A percentile compares a stretch with the other conserved stretches of the same genome.
phyloP scores from a whole-genome alignment of 768 basidiomycete genomes.

The Suillus subluteus region DNA sequence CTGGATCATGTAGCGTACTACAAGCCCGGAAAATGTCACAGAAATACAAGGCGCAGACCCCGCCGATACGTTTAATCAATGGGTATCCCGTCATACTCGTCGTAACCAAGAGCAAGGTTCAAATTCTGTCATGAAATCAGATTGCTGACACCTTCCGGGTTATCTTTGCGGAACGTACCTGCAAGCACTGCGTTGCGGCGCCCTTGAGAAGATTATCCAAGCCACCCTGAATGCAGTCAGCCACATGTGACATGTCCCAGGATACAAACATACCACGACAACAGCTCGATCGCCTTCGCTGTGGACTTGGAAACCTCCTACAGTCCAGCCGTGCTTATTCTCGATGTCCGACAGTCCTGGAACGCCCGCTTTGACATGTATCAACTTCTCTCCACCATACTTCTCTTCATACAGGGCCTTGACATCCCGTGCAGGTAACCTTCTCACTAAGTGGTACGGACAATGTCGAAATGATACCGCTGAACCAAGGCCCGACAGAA shows the following conservation, averaged over 20 bases:
- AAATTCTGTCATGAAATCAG: conserved; percentile 64
- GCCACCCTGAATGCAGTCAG: conserved; percentile 63
- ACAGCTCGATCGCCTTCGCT: conserved; percentile 88
- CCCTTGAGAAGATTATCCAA: conserved; percentile 97
- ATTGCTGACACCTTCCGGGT: not conserved
- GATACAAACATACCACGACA: conserved; percentile 69
- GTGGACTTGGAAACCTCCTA: conserved; percentile 95
- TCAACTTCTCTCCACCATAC: conserved; percentile 76
- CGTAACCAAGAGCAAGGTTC: conserved; percentile 87
- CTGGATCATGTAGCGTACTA: not conserved
- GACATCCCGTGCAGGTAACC: conserved; percentile 75
- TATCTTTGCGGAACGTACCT: conserved; percentile 57
- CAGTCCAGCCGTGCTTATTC: conserved; percentile 84
- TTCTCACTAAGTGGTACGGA: conserved; percentile 76
- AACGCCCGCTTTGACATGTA: conserved; percentile 68
- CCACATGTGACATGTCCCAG: conserved; percentile 9
- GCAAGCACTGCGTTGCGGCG: conserved; percentile 97
- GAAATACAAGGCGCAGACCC: not conserved
- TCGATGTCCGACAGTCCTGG: conserved; percentile 77
- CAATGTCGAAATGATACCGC: conserved; percentile 88
- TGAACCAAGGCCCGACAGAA: conserved; percentile 91
- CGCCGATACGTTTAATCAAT: conserved; percentile 20
- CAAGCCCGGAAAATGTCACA: not conserved
- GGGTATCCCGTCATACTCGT: conserved; percentile 83
- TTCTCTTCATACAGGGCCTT: conserved; percentile 72